Percentiles rank a stretch among this genome's conserved stretches.
These are phyloP conservation scores for Penicillium pancosmium DNA, from an alignment of 495 filamentous ascomycete genomes.

Conservation along the genomic window DNA sequence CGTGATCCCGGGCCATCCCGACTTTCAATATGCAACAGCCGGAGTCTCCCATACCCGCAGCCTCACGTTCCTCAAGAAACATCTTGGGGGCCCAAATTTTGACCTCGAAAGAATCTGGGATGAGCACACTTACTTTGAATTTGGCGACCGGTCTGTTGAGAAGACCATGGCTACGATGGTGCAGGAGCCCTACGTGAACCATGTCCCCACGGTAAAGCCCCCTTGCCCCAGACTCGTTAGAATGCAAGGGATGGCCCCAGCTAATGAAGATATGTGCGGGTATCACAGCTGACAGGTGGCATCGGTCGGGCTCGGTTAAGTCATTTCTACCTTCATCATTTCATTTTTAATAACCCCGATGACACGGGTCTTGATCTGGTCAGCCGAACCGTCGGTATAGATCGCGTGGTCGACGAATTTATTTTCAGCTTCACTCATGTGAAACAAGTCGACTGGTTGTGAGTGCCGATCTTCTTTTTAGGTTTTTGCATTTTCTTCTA, in stretches of 20 bases:
- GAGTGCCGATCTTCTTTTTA: constrained; percentile 28
- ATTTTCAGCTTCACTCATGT: constrained; percentile 67
- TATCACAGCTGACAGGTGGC: constrained; percentile 63
- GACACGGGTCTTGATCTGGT: constrained; percentile 68
- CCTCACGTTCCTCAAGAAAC: constrained; percentile 36
- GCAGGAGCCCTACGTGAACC: constrained; percentile 61
- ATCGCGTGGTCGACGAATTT: constrained; percentile 62
- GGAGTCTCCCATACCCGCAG: constrained; percentile 39
- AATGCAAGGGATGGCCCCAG: constrained; percentile 31
- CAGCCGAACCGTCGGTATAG: constrained; percentile 65
- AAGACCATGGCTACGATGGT: constrained; percentile 59
- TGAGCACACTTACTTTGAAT: constrained; percentile 50
- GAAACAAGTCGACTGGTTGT: constrained; percentile 70
- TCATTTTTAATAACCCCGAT: constrained; percentile 71
- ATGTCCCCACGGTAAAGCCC: constrained; percentile 52
- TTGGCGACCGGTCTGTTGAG: constrained; percentile 43
- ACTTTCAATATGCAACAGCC: constrained; percentile 35
- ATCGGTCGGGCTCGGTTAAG: constrained; percentile 64
- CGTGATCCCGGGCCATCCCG: constrained; percentile 34
- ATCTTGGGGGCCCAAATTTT: constrained; percentile 46
- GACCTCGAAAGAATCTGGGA: constrained; percentile 66
- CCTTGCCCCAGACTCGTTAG: neutral
- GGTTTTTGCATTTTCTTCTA: constrained; percentile 29
- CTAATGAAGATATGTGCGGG: neutral
- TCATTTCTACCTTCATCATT: constrained; percentile 72